These are phyloP conservation scores for Clavaria fumosa DNA, from an alignment of 768 basidiomycete species.

Conservation along the genomic window DNA sequence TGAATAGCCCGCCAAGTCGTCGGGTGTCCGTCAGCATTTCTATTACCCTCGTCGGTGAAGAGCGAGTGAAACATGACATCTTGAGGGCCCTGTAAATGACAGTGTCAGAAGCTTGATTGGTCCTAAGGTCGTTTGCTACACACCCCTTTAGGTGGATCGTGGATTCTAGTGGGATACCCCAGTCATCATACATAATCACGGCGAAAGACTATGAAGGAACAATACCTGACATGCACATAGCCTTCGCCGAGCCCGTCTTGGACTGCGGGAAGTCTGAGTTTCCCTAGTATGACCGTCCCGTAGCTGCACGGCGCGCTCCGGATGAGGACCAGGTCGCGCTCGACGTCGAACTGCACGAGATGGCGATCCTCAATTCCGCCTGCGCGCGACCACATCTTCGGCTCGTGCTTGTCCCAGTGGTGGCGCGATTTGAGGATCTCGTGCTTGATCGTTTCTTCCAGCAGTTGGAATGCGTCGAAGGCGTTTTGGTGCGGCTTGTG, in stretches of 20 bases:
- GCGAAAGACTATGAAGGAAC: too few relatives aligned
- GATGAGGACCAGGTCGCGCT: conserved; percentile 27
- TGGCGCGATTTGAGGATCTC: conserved; percentile 51
- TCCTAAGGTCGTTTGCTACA: conserved; percentile 10
- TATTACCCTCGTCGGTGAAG: conserved; percentile 42
- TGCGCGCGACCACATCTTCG: conserved; percentile 56
- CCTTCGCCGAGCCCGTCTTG: conserved; percentile 48
- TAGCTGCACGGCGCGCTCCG: conserved; percentile 44
- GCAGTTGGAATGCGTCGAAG: conserved; percentile 45
- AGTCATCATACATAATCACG: too few relatives aligned
- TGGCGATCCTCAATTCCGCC: conserved; percentile 32
- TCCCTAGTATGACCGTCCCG: conserved; percentile 61
- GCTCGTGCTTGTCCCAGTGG: conserved; percentile 61
- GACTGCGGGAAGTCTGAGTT: conserved; percentile 56
- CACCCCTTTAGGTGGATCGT: conserved; percentile 61
- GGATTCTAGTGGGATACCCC: conserved; percentile 32
- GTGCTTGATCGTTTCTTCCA: conserved; percentile 41
- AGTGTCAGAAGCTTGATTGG: conserved; percentile 3
- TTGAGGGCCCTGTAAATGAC: conserved; percentile 33
- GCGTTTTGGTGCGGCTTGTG: conserved; percentile 48
- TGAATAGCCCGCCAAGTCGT: conserved; percentile 55
- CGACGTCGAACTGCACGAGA: conserved; percentile 36
- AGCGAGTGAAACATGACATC: conserved; percentile 62
- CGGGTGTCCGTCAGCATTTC: conserved; percentile 31
- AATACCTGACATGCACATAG: conserved; percentile 57